phyloP scores from a whole-genome alignment of 2,329 filamentous ascomycete genomes.

The Aspergillus sp. region DNA sequence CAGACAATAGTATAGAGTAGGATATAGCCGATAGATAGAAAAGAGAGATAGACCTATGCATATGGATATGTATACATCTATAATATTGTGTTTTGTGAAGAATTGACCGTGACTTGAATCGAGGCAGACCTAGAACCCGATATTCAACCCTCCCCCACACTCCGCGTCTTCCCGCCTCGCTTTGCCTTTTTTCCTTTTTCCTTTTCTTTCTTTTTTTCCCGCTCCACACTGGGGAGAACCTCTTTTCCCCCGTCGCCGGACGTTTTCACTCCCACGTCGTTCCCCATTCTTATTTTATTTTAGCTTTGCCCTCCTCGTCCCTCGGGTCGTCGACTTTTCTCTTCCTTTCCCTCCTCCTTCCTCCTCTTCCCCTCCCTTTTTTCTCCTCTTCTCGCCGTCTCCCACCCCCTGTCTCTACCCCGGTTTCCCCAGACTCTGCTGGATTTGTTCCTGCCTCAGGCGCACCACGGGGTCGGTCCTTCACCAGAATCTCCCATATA shows the following conservation, averaged over 20 bases:
- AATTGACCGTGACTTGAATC: too few relatives aligned
- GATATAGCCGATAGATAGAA: too few relatives aligned
- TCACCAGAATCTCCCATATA: too few relatives aligned
- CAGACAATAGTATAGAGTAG: too few relatives aligned
- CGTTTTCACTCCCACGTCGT: constrained; percentile 7
- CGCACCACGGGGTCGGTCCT: too few relatives aligned
- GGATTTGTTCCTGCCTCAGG: too few relatives aligned
- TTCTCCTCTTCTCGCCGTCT: not conserved
- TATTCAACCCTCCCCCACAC: constrained; percentile 28
- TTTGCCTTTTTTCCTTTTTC: not conserved
- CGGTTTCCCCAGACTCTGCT: not conserved
- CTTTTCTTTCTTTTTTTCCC: not conserved
- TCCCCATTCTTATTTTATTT: constrained; percentile 1
- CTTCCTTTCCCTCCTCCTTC: constrained; percentile 6
- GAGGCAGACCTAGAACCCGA: not conserved
- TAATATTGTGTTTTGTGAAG: too few relatives aligned
- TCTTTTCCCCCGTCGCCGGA: not conserved
- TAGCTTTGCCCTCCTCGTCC: constrained; percentile 1
- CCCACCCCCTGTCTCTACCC: constrained; percentile 1
- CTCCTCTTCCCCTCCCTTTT: not conserved
- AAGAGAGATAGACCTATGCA: too few relatives aligned
- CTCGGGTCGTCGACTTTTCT: constrained; percentile 5
- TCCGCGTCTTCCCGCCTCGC: constrained; percentile 26
- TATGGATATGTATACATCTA: too few relatives aligned
- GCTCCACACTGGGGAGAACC: constrained; percentile 1